phyloP scores from a whole-genome alignment of 2,329 filamentous ascomycete species.

The Sarocladium brachiariae region DNA sequence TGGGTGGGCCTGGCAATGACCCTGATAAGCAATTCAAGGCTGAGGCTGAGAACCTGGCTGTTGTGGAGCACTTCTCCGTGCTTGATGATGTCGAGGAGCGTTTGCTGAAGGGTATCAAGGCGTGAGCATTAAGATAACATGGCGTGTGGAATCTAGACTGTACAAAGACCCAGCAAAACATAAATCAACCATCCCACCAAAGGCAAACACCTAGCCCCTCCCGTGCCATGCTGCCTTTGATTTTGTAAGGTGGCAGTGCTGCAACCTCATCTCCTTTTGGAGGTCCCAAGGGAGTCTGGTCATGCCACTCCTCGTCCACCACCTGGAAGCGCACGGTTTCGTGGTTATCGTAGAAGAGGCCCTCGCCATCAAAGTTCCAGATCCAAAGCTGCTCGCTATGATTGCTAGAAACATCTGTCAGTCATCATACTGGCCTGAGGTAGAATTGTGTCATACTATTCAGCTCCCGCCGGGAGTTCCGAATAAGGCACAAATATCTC shows the following conservation, averaged over 20 bases:
- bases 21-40: constrained; percentile 90
- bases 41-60: constrained; percentile 92
- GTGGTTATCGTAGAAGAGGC: constrained; percentile 82
- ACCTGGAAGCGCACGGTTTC: constrained; percentile 85
- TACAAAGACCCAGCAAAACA: constrained; percentile 7
- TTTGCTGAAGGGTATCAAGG: constrained; percentile 53
- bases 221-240: constrained; percentile 58
- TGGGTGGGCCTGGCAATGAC: constrained; percentile 89
- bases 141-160: constrained; percentile 1
- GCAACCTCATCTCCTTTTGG: constrained; percentile 67
- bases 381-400: constrained; percentile 75
- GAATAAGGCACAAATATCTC: constrained; percentile 77
- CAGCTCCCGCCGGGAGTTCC: constrained; percentile 66
- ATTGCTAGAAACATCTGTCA: constrained; percentile 40
- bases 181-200: constrained; percentile 49
- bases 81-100: constrained; percentile 83
- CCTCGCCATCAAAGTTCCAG: constrained; percentile 68
- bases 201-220: constrained; percentile 55
- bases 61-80: constrained; percentile 89
- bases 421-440: neutral
- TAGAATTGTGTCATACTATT: constrained; percentile 53
- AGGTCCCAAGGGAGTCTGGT: constrained; percentile 69
- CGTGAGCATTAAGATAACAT: constrained; percentile 16
- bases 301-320: constrained; percentile 83
- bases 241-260: constrained; percentile 63